Evolutionary conservation across 306 rosid species (phyloP), one percentile per base, ranked within the genome.

Genomic region (Albizia julibrissin): DNA sequence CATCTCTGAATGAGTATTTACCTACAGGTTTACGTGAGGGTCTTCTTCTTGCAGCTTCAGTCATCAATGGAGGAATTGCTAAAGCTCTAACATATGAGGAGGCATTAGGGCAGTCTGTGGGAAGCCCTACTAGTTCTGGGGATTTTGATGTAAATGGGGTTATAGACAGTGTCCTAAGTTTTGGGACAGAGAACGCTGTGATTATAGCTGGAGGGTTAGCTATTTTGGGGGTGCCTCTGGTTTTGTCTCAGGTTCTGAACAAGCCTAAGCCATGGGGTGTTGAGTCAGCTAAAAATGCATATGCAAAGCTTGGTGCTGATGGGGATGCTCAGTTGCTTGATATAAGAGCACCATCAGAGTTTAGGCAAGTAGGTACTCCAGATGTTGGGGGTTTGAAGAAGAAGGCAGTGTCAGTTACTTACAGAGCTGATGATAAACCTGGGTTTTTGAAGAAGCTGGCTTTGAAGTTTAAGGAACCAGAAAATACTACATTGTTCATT

Each of bases 281-380:
- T 89, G 99, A 96, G 64, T 92, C 98, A 8, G 97, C 97, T 8
- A 93, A 83, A 77, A 91, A 74, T 89, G 97, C 99, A 50, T 93
- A 92, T 82, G 91, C 88, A 5, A 96, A 88, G 68, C 87, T 96
- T 73, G 91, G 94, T 27, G 97, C 88, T 69, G 94, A 91, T 79
- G 89, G 69, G 66, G 86, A 76, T 88, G 90, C 97, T 83, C 91
- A 90, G 81, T 85, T 96, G 87, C 90, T 96, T 85, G 99, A 96
- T 84, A 91, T 96, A 74, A 92, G 99, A 83, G 81, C 91, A 5
- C 79, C 88, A 0, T 76, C 37, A n/a, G 99, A 93, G 72, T 70
- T 86, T 49, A 92, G 94, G 86, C 76, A 84, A 86, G 92, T 86
- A 47, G 99, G 99, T 49, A 84, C 84, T 3, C 98, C 99, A 5